These are phyloP conservation scores for Neurospora sp. DNA, from an alignment of 495 filamentous ascomycete species.

Conservation along the genomic window DNA sequence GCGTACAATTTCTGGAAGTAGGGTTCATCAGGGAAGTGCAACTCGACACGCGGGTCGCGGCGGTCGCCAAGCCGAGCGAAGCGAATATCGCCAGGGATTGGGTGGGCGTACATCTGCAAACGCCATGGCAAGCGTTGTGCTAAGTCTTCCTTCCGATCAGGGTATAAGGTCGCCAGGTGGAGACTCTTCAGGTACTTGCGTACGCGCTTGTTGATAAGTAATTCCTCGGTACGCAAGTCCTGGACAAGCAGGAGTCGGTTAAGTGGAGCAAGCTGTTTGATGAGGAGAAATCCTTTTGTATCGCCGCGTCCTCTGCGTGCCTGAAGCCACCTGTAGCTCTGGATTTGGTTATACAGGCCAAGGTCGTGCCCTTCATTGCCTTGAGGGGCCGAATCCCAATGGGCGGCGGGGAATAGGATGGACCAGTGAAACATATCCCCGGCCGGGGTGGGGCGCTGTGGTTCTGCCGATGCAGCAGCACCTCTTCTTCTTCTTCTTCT, in stretches of 20 bases:
- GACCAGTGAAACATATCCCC: background rate
- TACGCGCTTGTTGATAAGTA: constrained; percentile 4
- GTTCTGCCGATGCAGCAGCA: background rate
- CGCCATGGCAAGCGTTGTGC: background rate
- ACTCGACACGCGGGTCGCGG: background rate
- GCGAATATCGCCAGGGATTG: constrained; percentile 1
- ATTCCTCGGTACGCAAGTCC: background rate
- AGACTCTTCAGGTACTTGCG: background rate
- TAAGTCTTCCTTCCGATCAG: background rate
- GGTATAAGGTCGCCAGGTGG: background rate
- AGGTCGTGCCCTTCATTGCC: background rate
- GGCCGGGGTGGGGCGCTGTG: background rate
- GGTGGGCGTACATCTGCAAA: background rate
- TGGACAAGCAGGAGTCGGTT: constrained; percentile 1
- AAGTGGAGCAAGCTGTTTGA: background rate
- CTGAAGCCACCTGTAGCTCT: background rate
- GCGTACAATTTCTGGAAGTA: constrained; percentile 5
- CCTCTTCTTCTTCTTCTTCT: background rate
- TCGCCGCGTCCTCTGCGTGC: background rate
- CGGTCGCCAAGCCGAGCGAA: background rate
- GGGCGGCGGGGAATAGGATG: background rate
- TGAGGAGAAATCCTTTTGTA: constrained; percentile 3
- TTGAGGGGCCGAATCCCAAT: background rate
- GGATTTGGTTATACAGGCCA: background rate
- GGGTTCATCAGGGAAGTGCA: background rate